Evolutionary conservation across 352 stramenopile genomes (phyloP).

Genomic region (Phytopythium aichiense): DNA sequence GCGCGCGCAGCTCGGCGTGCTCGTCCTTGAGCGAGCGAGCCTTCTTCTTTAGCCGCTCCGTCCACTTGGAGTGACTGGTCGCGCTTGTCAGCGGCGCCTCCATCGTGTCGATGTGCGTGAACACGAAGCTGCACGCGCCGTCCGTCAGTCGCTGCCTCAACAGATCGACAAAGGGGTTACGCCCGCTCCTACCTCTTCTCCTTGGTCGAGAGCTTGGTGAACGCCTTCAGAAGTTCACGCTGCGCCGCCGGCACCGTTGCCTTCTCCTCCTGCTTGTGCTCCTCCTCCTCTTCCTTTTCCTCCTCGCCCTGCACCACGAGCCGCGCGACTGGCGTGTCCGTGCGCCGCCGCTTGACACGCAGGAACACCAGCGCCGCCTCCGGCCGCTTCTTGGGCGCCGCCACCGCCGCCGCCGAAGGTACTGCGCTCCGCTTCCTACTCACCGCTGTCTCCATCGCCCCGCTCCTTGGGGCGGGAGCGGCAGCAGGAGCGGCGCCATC

Average conservation of each 20-base stretch:
- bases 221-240: slow-evolving; percentile 43
- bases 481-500: not conserved
- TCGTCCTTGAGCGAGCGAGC: slow-evolving; percentile 56
- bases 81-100: slow-evolving; percentile 37
- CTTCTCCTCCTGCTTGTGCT: slow-evolving; percentile 4
- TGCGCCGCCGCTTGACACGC: slow-evolving; percentile 80
- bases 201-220: slow-evolving; percentile 59
- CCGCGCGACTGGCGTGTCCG: slow-evolving; percentile 67
- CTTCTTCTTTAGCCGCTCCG: slow-evolving; percentile 63
- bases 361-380: slow-evolving; percentile 54
- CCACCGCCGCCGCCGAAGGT: too few species aligned
- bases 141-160: not conserved
- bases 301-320: slow-evolving; percentile 58
- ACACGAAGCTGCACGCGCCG: slow-evolving; percentile 42
- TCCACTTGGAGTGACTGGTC: slow-evolving; percentile 48
- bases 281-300: slow-evolving; percentile 14
- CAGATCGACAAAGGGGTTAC: not conserved
- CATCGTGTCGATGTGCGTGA: slow-evolving; percentile 84
- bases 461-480: not conserved
- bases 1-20: slow-evolving; percentile 29
- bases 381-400: slow-evolving; percentile 12
- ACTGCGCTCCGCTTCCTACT: slow-evolving; percentile 3
- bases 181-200: slow-evolving; percentile 30
- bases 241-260: slow-evolving; percentile 8
- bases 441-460: not conserved